These are phyloP conservation scores for Calonectria honghensis DNA, from an alignment of 2,329 filamentous ascomycete species.

Conservation along the genomic window DNA sequence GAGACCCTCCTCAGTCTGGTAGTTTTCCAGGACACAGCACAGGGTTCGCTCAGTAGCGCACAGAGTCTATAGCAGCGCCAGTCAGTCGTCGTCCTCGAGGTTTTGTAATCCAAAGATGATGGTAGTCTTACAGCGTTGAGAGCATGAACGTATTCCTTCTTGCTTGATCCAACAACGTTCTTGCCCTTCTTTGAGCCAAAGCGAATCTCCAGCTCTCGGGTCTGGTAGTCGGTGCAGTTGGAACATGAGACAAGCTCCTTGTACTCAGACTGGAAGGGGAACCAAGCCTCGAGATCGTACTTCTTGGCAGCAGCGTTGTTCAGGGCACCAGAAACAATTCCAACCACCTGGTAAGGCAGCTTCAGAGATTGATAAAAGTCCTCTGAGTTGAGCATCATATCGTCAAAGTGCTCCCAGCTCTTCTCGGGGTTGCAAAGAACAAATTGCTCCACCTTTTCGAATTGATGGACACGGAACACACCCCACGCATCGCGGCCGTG, in stretches of 20 bases:
- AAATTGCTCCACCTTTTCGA: constrained; percentile 94
- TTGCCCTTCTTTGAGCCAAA: constrained; percentile 84
- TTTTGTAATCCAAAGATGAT: not conserved
- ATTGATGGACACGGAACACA: constrained; percentile 98
- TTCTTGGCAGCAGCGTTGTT: constrained; percentile 89
- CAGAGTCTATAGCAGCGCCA: constrained; percentile 71
- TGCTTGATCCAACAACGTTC: constrained; percentile 78
- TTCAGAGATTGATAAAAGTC: constrained; percentile 95
- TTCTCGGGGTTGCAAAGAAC: constrained; percentile 89
- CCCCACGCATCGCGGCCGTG: constrained; percentile 95
- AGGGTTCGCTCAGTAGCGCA: constrained; percentile 94
- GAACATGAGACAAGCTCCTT: constrained; percentile 98
- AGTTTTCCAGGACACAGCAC: constrained; percentile 97
- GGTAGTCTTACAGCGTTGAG: constrained; percentile 78
- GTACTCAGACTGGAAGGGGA: constrained; percentile 97
- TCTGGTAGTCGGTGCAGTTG: constrained; percentile 99
- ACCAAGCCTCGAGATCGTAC: constrained; percentile 97
- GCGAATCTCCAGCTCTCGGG: constrained; percentile 92
- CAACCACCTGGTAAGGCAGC: constrained; percentile 92
- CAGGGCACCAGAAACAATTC: constrained; percentile 96
- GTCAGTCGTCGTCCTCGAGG: constrained; percentile 34
- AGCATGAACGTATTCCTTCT: constrained; percentile 95
- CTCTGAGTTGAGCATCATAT: constrained; percentile 93
- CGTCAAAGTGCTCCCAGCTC: constrained; percentile 94
- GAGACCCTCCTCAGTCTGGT: constrained; percentile 91